Percentiles rank a stretch among this genome's conserved stretches.
Conservation (phyloP, 352 stramenopile genomes). For the Aphanomyces invadans region DNA sequence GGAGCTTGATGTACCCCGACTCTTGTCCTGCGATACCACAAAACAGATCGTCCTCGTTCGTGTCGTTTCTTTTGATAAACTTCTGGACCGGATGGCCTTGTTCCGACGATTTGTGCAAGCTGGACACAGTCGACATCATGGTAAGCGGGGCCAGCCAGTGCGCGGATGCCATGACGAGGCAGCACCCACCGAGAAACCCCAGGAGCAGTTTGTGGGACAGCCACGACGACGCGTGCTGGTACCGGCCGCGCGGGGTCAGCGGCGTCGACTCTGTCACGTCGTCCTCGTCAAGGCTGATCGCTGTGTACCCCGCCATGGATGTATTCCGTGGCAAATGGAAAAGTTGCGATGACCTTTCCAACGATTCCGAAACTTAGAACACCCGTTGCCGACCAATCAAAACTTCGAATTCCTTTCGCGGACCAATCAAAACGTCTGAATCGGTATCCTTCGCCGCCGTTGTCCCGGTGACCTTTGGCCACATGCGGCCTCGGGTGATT, state of each 20-base stretch:
- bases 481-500: too few species aligned
- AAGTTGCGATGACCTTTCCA: background rate
- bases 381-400: background rate
- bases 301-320: background rate
- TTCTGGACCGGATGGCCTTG: slow-evolving; percentile 1
- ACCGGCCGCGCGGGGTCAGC: background rate
- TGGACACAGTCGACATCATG: background rate
- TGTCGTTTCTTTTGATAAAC: background rate
- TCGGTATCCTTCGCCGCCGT: too few species aligned
- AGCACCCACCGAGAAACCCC: background rate
- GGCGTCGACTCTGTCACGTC: slow-evolving; percentile 5
- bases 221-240: background rate
- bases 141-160: background rate
- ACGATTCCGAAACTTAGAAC: background rate
- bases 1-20: slow-evolving; percentile 41
- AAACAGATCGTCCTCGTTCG: slow-evolving; percentile 31
- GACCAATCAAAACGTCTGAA: too few species aligned
- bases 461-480: too few species aligned
- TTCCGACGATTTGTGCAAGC: slow-evolving; percentile 9
- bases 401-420: background rate
- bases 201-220: background rate
- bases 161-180: background rate
- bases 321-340: background rate
- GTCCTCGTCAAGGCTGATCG: background rate
- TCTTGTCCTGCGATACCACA: slow-evolving; percentile 37